These are phyloP conservation scores for Rhinocladiella mackenziei DNA, from an alignment of 2,329 filamentous ascomycete genomes.

Conservation along the genomic window DNA sequence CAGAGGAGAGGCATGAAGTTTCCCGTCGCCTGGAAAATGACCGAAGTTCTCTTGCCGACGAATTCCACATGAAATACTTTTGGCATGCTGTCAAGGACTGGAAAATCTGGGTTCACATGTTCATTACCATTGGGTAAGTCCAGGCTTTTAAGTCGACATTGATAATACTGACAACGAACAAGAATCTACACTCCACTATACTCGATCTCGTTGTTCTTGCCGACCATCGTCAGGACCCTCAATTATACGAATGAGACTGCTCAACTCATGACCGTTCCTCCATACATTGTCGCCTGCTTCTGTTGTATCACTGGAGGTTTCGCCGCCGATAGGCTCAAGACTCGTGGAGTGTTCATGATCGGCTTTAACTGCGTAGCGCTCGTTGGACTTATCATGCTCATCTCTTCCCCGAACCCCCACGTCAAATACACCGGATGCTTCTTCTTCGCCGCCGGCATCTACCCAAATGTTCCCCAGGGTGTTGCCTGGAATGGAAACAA, in stretches of 20 bases:
- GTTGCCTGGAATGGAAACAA: conserved; percentile 89
- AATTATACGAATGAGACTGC: conserved; percentile 53
- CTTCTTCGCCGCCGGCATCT: conserved; percentile 80
- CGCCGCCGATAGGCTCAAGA: conserved; percentile 53
- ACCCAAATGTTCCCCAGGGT: conserved; percentile 80
- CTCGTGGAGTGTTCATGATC: conserved; percentile 72
- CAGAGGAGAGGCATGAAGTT: conserved; percentile 39
- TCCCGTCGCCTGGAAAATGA: conserved; percentile 39
- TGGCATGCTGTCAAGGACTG: conserved; percentile 49
- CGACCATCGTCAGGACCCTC: conserved; percentile 54
- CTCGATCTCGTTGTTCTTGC: conserved; percentile 58
- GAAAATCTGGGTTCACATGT: conserved; percentile 44
- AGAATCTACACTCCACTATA: conserved; percentile 56
- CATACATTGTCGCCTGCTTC: conserved; percentile 59
- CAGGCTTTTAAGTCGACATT: neutral
- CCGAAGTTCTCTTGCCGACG: conserved; percentile 43
- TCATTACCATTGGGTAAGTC: conserved; percentile 25
- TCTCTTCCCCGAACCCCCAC: conserved; percentile 55
- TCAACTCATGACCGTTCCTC: conserved; percentile 65
- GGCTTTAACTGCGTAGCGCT: conserved; percentile 65
- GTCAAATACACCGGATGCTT: conserved; percentile 82
- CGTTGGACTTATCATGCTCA: conserved; percentile 72
- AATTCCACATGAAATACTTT: conserved; percentile 47
- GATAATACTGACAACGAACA: conserved; percentile 13
- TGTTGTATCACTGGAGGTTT: conserved; percentile 52